Evolutionary conservation across 257 asterid genomes (phyloP), one percentile per base, ranked within the genome.

Genomic region (Forsythia suspensa): DNA sequence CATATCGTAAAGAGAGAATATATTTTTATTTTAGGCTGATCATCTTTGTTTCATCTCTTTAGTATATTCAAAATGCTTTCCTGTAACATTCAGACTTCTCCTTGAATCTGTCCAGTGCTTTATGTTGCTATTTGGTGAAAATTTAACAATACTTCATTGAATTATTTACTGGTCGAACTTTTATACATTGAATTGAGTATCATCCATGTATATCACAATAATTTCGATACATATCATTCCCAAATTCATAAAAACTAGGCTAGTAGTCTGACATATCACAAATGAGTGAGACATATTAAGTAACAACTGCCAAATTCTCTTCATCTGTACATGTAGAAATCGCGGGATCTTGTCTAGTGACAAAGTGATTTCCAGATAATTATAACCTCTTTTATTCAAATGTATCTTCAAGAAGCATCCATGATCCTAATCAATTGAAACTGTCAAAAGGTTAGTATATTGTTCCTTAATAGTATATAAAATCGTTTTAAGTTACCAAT

Each of bases 371-470:
- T 81, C 73, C 39, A 74, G 37, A 57, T 61, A 7, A 8, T 71
- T 20, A 68, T 18, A 70, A 36, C 71, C 5, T 63, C 18, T 18
- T 70, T 52, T 74, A 44, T 39, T 37, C 44, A 6, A 34, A 70
- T 79, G 78, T 71, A 77, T 79, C 86, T 79, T 88, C 85, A 86
- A 76, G 81, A 77, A 48, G 86, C 87, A 61, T 81, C 80, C 24
- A 65, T 52, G 75, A 81, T 82, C 88, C 90, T 86, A 61, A 81
- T 40, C 78, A 72, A 69, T 15, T 72, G 72, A 76, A 80, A 72
- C 74, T 7, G 57, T 66, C 40, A 76, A 38, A 75, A 21, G 41
- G 13, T 48, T 57, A 74, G 15, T n/a, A 41, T 34, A 24, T 68
- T 42, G 51, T 38, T 57, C 67, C 29, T 16, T 61, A 71, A 13